Evolutionary conservation across 805 yeast genomes (phyloP), one percentile per base, ranked within the genome.

Genomic region (Candida sphagnicola): DNA sequence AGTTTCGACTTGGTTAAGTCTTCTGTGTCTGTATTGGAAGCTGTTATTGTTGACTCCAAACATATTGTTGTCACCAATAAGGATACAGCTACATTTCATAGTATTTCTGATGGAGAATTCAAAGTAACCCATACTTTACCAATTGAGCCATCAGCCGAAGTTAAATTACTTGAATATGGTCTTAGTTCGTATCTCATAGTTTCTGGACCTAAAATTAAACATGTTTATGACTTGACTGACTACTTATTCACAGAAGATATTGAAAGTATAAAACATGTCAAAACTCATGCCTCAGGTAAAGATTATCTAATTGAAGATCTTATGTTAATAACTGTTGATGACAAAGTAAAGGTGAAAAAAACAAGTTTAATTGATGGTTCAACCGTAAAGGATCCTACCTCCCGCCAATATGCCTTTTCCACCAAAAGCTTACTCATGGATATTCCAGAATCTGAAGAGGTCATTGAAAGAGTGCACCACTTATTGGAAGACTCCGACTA

Each of bases 391-490:
- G 16, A n/a, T 10, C 30, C 43, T n/a, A 8, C 16, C 8, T 12
- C 8, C 2, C 34, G 29, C 18, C 46, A 42, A 28, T 37, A 34
- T 28, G 21, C 42, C 10, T 25, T 34, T 10, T 25, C 40, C 4
- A 19, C 39, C 18, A 41, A 40, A 14, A 46, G 51, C n/a, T 37
- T 61, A 13, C 47, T 64, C 14, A 53, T 62, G 4, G 59, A 66
- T 40, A 58, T 54, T 29, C 70, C 70, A 5, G 51, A 50, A 17
- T 54, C 64, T 4, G 42, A 54, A 31, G 42, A 47, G 10, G 45
- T 56, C 3, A 48, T 59, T 19, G 59, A 57, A 25, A 53, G 59
- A 39, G 62, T 53, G 11, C 60, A 62, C 32, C 59, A 58, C 34
- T 42, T 66, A 34, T 51, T 62, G 21, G 61, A 62, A 31, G 70